Percentiles rank a stretch among this genome's conserved stretches.
phyloP scores from a whole-genome alignment of 257 asterid genomes.

The Nicotiana obtusifolia region DNA sequence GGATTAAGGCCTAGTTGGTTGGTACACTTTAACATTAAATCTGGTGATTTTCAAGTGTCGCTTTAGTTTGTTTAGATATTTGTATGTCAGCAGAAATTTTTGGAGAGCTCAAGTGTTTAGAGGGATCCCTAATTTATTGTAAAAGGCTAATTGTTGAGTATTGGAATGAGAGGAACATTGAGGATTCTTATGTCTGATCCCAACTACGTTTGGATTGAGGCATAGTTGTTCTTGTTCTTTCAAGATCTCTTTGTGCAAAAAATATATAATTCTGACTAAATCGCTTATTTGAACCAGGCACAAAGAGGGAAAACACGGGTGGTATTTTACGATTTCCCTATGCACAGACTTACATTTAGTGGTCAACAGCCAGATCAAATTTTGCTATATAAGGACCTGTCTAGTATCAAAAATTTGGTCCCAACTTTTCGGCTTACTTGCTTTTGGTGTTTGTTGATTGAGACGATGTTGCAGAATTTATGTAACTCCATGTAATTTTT shows the following conservation, averaged over 20 bases:
- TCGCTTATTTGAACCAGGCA: background rate
- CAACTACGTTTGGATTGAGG: background rate
- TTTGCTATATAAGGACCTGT: background rate
- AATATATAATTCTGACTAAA: background rate
- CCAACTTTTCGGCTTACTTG: background rate
- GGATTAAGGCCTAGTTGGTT: background rate
- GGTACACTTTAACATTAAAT: background rate
- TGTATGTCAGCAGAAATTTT: background rate
- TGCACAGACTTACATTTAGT: background rate
- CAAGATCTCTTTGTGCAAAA: background rate
- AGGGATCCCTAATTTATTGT: background rate
- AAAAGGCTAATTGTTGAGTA: background rate
- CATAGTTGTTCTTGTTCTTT: background rate
- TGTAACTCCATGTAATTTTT: background rate
- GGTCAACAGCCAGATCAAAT: background rate
- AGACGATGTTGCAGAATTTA: background rate
- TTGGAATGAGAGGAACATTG: background rate
- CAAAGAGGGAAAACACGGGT: background rate
- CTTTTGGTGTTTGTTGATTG: background rate
- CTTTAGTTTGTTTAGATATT: background rate
- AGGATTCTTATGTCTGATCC: background rate
- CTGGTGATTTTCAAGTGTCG: background rate
- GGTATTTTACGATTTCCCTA: background rate
- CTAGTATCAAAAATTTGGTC: background rate
- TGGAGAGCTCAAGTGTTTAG: background rate